phyloP scores from a whole-genome alignment of 352 stramenopile species.

The Globisporangium parvum region DNA sequence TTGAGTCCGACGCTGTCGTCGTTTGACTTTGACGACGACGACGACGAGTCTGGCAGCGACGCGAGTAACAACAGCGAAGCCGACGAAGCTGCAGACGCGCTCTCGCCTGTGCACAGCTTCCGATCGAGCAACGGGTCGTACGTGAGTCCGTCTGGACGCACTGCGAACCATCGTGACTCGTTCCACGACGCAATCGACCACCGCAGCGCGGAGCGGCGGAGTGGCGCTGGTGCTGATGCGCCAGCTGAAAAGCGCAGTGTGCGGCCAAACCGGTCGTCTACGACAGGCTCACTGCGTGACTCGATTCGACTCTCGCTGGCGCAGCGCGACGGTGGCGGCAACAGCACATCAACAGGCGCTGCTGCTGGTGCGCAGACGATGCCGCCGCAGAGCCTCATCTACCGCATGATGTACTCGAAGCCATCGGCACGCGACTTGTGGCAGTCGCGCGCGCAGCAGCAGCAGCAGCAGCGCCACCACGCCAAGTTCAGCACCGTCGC shows the following conservation, averaged over 20 bases:
- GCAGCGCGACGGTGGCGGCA: not conserved
- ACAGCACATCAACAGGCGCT: conserved; percentile 1
- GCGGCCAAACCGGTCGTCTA: conserved; percentile 48
- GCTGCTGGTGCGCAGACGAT: conserved; percentile 14
- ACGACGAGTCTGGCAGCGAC: conserved; percentile 3
- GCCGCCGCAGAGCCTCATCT: conserved; percentile 56
- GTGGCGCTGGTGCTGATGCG: conserved; percentile 7
- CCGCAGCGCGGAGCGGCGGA: conserved; percentile 24
- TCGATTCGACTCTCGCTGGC: not conserved
- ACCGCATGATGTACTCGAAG: conserved; percentile 76
- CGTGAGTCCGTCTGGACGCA: not conserved
- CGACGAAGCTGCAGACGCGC: not conserved
- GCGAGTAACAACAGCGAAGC: conserved; percentile 3
- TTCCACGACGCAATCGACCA: conserved; percentile 13
- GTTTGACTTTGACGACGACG: conserved; percentile 81
- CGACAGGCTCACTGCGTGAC: conserved; percentile 29
- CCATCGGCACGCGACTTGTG: conserved; percentile 52
- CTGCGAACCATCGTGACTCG: not conserved
- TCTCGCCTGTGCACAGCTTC: conserved; percentile 1
- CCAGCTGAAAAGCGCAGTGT: conserved; percentile 12
- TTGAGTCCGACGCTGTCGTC: conserved; percentile 80
- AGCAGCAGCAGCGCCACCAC: conserved; percentile 8
- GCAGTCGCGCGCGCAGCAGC: conserved; percentile 28
- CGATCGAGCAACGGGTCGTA: conserved; percentile 6
- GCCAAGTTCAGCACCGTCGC: conserved; percentile 56